Evolutionary conservation across 2,329 filamentous ascomycete species (phyloP).

Genomic region (Hypoxylon sp.): DNA sequence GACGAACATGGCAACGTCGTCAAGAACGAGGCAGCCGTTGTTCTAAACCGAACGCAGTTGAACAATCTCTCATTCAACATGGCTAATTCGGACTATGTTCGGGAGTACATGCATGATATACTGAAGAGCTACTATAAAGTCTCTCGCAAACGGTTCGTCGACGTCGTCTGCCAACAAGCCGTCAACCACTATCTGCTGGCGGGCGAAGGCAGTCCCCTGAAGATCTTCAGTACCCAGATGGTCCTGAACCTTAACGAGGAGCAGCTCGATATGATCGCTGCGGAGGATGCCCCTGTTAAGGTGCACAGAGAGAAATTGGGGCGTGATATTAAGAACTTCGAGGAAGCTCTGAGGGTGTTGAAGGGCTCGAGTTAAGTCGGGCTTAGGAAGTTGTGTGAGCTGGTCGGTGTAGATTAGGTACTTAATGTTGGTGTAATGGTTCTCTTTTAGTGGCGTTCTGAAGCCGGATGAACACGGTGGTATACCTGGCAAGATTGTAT

Average conservation of each 20-base stretch:
- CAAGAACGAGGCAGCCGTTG: slow-evolving; percentile 27
- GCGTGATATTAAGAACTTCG: slow-evolving; percentile 63
- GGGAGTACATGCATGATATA: slow-evolving; percentile 72
- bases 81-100: slow-evolving; percentile 54
- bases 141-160: slow-evolving; percentile 72
- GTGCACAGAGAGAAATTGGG: slow-evolving; percentile 61
- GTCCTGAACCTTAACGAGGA: slow-evolving; percentile 64
- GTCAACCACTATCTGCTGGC: slow-evolving; percentile 68
- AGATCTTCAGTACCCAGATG: slow-evolving; percentile 66
- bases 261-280: slow-evolving; percentile 70
- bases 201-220: slow-evolving; percentile 65
- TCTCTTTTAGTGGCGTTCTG: neutral
- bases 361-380: slow-evolving; percentile 45
- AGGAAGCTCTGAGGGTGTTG: slow-evolving; percentile 54
- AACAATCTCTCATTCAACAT: slow-evolving; percentile 49
- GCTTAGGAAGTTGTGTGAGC: neutral
- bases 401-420: neutral
- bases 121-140: slow-evolving; percentile 75
- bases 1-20: neutral
- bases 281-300: slow-evolving; percentile 65
- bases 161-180: slow-evolving; percentile 73
- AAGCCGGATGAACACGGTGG: neutral
- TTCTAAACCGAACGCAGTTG: slow-evolving; percentile 46
- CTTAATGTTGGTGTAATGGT: neutral
- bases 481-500: neutral